Evolutionary conservation across 768 basidiomycete species (phyloP).

Genomic region (Imleria badia): DNA sequence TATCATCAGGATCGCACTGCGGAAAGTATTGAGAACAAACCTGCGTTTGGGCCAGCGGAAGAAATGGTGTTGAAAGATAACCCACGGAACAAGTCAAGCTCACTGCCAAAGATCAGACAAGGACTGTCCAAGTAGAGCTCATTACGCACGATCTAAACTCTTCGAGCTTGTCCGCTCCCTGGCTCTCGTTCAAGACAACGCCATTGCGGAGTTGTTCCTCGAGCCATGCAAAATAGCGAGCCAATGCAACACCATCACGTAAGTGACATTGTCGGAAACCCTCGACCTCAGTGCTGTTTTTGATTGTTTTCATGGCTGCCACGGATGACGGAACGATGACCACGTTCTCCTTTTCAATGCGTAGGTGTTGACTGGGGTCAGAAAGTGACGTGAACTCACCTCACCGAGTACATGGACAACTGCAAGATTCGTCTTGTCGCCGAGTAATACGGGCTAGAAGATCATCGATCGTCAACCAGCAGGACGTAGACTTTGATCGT

Average conservation of each 20-base stretch:
- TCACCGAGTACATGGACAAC: constrained; percentile 78
- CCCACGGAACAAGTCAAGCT: constrained; percentile 78
- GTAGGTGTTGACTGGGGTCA: neutral
- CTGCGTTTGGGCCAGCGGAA: constrained; percentile 88
- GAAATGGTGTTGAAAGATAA: constrained; percentile 93
- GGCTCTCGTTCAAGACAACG: constrained; percentile 66
- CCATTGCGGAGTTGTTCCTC: constrained; percentile 76
- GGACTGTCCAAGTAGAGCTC: neutral
- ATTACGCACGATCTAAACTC: constrained; percentile 73
- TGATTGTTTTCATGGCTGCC: constrained; percentile 77
- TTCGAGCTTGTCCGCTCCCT: constrained; percentile 79
- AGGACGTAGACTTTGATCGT: constrained; percentile 1
- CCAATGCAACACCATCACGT: constrained; percentile 85
- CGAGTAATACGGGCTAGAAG: constrained; percentile 69
- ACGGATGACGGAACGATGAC: constrained; percentile 67
- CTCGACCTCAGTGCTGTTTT: constrained; percentile 78
- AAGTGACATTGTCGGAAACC: constrained; percentile 90
- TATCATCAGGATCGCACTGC: neutral
- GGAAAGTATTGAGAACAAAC: constrained; percentile 39
- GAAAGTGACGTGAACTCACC: constrained; percentile 35
- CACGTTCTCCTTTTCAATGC: constrained; percentile 51
- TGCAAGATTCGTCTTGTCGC: constrained; percentile 77
- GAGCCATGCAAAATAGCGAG: constrained; percentile 92
- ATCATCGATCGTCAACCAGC: neutral
- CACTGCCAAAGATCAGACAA: constrained; percentile 40